Evolutionary conservation across 169 alveolate species (phyloP).

Genomic region (Babesia ovis): DNA sequence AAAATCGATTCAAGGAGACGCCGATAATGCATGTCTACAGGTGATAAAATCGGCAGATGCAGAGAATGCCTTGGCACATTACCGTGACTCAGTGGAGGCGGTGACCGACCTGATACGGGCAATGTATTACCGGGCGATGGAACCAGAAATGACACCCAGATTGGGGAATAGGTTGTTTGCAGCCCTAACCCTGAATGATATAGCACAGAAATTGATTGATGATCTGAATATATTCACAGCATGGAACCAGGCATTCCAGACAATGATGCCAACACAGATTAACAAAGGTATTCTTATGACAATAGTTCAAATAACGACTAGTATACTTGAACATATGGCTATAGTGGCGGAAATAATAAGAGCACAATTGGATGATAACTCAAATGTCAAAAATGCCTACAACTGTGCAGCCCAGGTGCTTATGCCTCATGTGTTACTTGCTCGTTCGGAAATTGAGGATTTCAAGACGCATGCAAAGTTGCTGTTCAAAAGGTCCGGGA

Average conservation of each 20-base stretch:
- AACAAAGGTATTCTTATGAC: not conserved
- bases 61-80: not conserved
- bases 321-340: constrained; percentile 6
- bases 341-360: not conserved
- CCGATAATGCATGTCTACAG: not conserved
- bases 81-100: constrained; percentile 17
- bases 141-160: not conserved
- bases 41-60: not conserved
- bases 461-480: not conserved
- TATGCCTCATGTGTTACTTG: not conserved
- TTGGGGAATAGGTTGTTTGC: not conserved
- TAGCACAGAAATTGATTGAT: constrained; percentile 1
- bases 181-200: constrained; percentile 5
- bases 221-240: not conserved
- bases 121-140: not conserved
- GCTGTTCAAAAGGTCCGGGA: not conserved
- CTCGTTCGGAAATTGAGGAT: constrained; percentile 15
- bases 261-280: not conserved
- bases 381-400: constrained; percentile 31
- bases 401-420: constrained; percentile 26
- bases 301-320: not conserved
- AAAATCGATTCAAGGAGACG: not conserved
- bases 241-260: constrained; percentile 36
- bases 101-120: constrained; percentile 7
- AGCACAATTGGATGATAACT: constrained; percentile 7